Conservation (phyloP, 805 yeast genomes). For the Pichia californica region DNA sequence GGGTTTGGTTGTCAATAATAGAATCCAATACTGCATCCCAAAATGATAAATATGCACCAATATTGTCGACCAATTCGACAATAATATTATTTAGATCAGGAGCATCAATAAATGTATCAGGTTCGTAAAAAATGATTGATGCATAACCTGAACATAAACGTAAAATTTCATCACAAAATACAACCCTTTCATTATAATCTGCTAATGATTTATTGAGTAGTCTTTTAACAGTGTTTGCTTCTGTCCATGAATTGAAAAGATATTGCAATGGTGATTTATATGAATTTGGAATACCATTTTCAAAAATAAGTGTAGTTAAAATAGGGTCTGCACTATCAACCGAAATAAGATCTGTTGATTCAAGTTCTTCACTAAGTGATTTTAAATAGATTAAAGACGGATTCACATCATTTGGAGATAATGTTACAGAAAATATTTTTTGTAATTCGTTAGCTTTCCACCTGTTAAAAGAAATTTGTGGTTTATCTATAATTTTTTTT, state of each 20-base stretch:
- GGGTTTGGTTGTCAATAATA: conserved; percentile 60
- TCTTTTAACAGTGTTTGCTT: conserved; percentile 37
- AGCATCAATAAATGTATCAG: conserved; percentile 49
- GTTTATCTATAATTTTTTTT: background rate
- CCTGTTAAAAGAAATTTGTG: conserved; percentile 23
- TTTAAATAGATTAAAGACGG: conserved; percentile 16
- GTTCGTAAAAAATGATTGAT: conserved; percentile 59
- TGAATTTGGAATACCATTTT: conserved; percentile 37
- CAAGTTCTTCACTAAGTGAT: conserved; percentile 21
- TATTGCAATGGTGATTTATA: conserved; percentile 37
- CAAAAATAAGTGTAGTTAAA: conserved; percentile 51
- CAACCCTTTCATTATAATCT: conserved; percentile 30
- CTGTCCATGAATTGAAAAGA: conserved; percentile 39
- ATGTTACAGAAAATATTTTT: conserved; percentile 31
- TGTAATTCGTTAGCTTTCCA: conserved; percentile 39
- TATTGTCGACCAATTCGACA: conserved; percentile 21
- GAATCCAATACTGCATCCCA: conserved; percentile 50
- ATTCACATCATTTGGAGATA: conserved; percentile 21
- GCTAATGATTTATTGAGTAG: conserved; percentile 36
- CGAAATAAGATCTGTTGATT: conserved; percentile 16
- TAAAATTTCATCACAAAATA: conserved; percentile 42
- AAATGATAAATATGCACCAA: conserved; percentile 34
- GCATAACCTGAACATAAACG: conserved; percentile 55
- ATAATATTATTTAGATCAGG: conserved; percentile 28
- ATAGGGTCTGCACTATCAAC: conserved; percentile 40